phyloP scores from a whole-genome alignment of 108 stramenopile genomes.

The Nitzschia putrida region DNA sequence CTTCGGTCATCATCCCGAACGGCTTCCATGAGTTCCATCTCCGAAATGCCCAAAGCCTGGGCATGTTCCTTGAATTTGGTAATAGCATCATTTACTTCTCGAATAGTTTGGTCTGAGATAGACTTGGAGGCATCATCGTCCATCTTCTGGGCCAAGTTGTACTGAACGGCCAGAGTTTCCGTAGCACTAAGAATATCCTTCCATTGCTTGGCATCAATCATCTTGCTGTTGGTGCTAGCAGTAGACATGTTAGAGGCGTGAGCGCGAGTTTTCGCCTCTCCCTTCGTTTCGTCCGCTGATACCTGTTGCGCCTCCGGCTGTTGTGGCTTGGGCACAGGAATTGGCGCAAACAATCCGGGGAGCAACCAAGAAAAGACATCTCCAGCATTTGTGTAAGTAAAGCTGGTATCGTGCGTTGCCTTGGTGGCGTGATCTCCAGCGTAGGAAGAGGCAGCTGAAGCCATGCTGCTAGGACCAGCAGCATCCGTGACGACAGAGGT shows the following conservation, averaged over 20 bases:
- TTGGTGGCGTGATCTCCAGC: neutral
- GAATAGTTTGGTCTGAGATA: constrained; percentile 20
- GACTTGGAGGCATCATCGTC: constrained; percentile 14
- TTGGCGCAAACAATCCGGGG: constrained; percentile 10
- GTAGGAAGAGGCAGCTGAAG: neutral
- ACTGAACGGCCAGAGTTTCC: constrained; percentile 20
- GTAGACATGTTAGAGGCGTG: neutral
- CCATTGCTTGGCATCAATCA: constrained; percentile 20
- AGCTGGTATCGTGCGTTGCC: neutral
- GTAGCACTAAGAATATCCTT: constrained; percentile 28
- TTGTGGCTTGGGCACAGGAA: constrained; percentile 7
- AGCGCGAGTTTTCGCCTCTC: neutral
- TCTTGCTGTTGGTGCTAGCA: neutral
- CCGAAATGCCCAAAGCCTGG: constrained; percentile 1
- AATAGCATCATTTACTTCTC: constrained; percentile 21
- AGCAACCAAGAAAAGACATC: constrained; percentile 21
- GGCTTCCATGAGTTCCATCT: constrained; percentile 24
- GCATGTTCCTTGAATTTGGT: constrained; percentile 20
- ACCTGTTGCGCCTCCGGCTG: neutral
- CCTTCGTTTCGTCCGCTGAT: neutral
- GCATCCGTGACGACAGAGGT: constrained; percentile 4
- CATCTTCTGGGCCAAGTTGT: constrained; percentile 13
- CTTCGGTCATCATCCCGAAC: constrained; percentile 30
- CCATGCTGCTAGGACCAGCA: constrained; percentile 8
- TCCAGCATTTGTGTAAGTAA: neutral